Evolutionary conservation across 306 rosid genomes (phyloP), one percentile per base, ranked within the genome.

Genomic region (Mimosa pudica): DNA sequence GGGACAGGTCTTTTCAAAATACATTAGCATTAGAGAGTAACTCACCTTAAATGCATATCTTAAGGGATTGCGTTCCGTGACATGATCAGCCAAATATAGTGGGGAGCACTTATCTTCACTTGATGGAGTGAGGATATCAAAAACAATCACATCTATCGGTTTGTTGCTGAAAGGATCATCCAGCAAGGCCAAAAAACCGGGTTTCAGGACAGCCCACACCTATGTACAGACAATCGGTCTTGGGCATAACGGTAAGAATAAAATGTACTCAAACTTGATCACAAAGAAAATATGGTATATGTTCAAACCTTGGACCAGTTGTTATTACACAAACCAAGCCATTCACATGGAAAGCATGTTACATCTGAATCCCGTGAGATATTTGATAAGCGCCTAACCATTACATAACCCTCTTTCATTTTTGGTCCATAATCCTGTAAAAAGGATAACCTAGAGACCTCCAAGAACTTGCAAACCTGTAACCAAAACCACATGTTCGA

Each of bases 161-260:
- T 89, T 92, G 74, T 82, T 82, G 83, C 84, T 86, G 84, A 90
- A 91, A 75, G 98, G 98, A 84, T 92, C 97, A 57, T 89, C 92
- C 87, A 96, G 90, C 85, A 96, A 88, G 80, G 96, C 97, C 89
- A 96, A 87, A 81, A 96, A 96, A 64, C 99, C 99, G 69, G 97
- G 99, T 84, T 96, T 96, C 77, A 93, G 69, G 55, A 96, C 99
- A 82, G 98, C 94, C 99, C 99, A 96, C 81, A 93, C 97, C 97
- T 96, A 85, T 93, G 87, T 82, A 17, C 33, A 68, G 36, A 18
- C 73, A 68, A n/a, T 68, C 2, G 18, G 13, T 68, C 17, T 62
- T 68, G 20, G 17, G 36, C 71, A 52, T 32, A 73, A 46, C 16
- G 20, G 71, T 68, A 20, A 52, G 58, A 55, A 68, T 67, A 77